phyloP scores from a whole-genome alignment of 805 yeast genomes.

The Metschnikowia continentalis region DNA sequence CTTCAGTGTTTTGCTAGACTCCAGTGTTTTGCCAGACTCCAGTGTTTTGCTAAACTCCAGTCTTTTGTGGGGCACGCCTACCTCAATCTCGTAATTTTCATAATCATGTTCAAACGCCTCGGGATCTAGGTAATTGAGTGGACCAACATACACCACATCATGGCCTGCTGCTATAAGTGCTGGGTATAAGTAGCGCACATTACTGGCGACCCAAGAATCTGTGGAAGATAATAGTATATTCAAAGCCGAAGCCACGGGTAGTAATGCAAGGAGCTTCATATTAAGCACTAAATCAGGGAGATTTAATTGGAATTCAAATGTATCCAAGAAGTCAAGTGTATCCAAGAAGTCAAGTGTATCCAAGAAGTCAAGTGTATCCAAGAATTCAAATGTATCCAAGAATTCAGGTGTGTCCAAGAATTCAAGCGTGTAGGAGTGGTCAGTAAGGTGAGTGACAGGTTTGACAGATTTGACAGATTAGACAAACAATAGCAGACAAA shows the following conservation, averaged over 20 bases:
- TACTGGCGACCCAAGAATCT: conserved; percentile 38
- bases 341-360: not conserved
- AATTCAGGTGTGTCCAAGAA: too few species aligned
- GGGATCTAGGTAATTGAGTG: conserved; percentile 19
- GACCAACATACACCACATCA: conserved; percentile 30
- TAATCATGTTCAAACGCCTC: not conserved
- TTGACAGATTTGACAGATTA: too few species aligned
- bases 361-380: too few species aligned
- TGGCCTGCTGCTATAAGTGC: conserved; percentile 29
- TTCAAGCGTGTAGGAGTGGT: too few species aligned
- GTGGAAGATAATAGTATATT: conserved; percentile 30
- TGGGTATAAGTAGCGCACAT: conserved; percentile 26
- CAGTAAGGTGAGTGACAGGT: too few species aligned
- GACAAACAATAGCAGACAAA: too few species aligned
- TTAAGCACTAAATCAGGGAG: not conserved
- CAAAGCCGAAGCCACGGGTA: conserved; percentile 15
- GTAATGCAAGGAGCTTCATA: not conserved
- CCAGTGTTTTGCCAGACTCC: not conserved
- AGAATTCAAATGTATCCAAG: too few species aligned
- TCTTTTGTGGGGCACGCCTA: not conserved
- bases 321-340: too few species aligned
- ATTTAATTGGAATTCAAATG: not conserved
- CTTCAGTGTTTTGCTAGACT: not conserved
- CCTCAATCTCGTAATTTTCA: conserved; percentile 16
- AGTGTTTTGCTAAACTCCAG: too few species aligned